These are phyloP conservation scores for Termitomyces sp. DNA, from an alignment of 768 basidiomycete species.

Conservation along the genomic window DNA sequence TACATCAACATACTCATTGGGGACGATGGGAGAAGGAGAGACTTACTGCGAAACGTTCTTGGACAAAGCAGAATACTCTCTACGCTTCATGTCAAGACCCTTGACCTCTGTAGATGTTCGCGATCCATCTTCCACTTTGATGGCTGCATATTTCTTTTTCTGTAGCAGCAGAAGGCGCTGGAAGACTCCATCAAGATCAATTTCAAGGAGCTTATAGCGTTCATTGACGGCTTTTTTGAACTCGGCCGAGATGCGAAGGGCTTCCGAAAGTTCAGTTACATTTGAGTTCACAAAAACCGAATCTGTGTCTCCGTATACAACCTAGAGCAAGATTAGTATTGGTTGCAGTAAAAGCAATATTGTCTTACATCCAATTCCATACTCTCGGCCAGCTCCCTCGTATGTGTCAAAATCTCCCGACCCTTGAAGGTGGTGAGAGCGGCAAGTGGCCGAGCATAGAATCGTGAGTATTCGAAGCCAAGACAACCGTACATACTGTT, in stretches of 20 bases:
- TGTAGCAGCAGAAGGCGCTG: slow-evolving; percentile 87
- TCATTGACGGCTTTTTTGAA: slow-evolving; percentile 98
- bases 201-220: slow-evolving; percentile 91
- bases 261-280: slow-evolving; percentile 81
- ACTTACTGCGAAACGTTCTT: slow-evolving; percentile 90
- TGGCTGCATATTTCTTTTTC: slow-evolving; percentile 98
- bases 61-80: slow-evolving; percentile 90
- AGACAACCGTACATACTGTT: slow-evolving; percentile 99
- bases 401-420: slow-evolving; percentile 93
- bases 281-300: slow-evolving; percentile 98
- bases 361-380: slow-evolving; percentile 77
- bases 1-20: background rate
- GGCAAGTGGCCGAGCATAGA: slow-evolving; percentile 95
- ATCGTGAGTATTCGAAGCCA: slow-evolving; percentile 94
- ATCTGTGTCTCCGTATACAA: slow-evolving; percentile 98
- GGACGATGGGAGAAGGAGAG: background rate
- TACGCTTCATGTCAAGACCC: slow-evolving; percentile 97
- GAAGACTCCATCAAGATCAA: slow-evolving; percentile 93
- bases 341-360: background rate
- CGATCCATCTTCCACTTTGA: slow-evolving; percentile 85
- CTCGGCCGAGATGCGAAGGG: slow-evolving; percentile 83
- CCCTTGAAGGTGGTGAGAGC: slow-evolving; percentile 97
- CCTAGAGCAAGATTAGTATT: slow-evolving; percentile 40
- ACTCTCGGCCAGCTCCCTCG: slow-evolving; percentile 87
- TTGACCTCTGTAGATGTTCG: slow-evolving; percentile 85